Percentiles rank a stretch among this genome's conserved stretches.
These are phyloP conservation scores for Phaeoacremonium minimum DNA, from an alignment of 2,329 filamentous ascomycete genomes.

Conservation along the genomic window DNA sequence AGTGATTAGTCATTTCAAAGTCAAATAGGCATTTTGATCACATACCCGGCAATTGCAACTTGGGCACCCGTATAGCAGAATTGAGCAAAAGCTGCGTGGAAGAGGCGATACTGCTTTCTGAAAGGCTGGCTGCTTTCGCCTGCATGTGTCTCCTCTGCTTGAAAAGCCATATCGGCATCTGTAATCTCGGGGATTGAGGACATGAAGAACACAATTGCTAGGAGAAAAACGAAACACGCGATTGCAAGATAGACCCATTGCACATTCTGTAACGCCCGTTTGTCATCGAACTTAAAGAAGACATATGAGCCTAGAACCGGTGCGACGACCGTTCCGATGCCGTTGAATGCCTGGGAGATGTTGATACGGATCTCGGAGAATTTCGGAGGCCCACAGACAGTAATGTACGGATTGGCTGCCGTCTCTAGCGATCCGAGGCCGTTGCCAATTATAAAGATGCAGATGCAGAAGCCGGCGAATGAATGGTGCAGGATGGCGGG, in stretches of 20 bases:
- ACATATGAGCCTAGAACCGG: slow-evolving; percentile 70
- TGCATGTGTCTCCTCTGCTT: slow-evolving; percentile 50
- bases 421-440: slow-evolving; percentile 73
- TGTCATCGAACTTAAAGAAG: slow-evolving; percentile 62
- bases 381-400: slow-evolving; percentile 56
- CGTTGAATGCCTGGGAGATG: slow-evolving; percentile 73
- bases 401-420: slow-evolving; percentile 71
- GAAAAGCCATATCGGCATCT: slow-evolving; percentile 61
- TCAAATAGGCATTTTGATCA: slow-evolving; percentile 8
- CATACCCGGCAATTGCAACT: slow-evolving; percentile 49
- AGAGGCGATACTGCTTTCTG: slow-evolving; percentile 67
- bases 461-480: slow-evolving; percentile 70
- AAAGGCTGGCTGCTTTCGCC: slow-evolving; percentile 58
- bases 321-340: slow-evolving; percentile 68
- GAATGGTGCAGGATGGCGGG: slow-evolving; percentile 56
- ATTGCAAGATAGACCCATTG: slow-evolving; percentile 77
- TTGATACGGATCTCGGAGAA: slow-evolving; percentile 74
- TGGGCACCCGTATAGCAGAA: slow-evolving; percentile 78
- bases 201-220: slow-evolving; percentile 64
- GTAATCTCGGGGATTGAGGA: slow-evolving; percentile 69
- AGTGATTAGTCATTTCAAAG: neutral
- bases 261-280: slow-evolving; percentile 58
- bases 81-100: slow-evolving; percentile 71
- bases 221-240: slow-evolving; percentile 63
- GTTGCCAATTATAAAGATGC: slow-evolving; percentile 70